phyloP scores from a whole-genome alignment of 805 yeast species.

The Wickerhamiella dianesei region DNA sequence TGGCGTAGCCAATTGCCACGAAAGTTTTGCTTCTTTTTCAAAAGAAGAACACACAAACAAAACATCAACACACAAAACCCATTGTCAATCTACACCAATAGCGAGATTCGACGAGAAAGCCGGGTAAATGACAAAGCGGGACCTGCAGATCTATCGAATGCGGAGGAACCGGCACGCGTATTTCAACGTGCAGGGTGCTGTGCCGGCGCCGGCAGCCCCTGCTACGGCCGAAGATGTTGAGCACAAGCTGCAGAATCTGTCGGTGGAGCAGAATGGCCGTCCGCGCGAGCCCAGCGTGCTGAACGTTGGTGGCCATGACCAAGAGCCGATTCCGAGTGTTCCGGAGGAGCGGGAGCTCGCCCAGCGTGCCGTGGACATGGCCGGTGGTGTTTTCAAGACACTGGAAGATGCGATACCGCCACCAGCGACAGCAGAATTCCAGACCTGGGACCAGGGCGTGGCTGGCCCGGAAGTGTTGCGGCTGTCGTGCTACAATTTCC shows the following conservation, averaged over 20 bases:
- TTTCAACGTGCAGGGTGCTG: background rate
- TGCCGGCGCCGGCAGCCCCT: background rate
- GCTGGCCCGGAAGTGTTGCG: slow-evolving; percentile 71
- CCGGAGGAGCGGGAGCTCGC: slow-evolving; percentile 19
- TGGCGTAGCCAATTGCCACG: too few species aligned
- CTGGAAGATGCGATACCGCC: slow-evolving; percentile 76
- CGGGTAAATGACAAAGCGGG: background rate
- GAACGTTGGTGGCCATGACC: slow-evolving; percentile 11
- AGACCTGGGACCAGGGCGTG: slow-evolving; percentile 67
- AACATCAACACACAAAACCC: too few species aligned
- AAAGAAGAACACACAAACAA: too few species aligned
- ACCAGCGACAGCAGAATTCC: slow-evolving; percentile 55
- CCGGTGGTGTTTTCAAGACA: slow-evolving; percentile 44
- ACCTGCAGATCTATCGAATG: background rate
- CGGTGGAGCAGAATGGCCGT: background rate
- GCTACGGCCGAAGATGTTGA: background rate
- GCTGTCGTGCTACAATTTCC: slow-evolving; percentile 70
- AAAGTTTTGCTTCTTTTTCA: too few species aligned
- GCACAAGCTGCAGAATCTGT: background rate
- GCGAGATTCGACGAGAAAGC: background rate
- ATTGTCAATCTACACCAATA: too few species aligned
- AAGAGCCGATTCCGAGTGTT: slow-evolving; percentile 17
- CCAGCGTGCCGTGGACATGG: slow-evolving; percentile 20
- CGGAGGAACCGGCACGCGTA: slow-evolving; percentile 1
- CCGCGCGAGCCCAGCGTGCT: slow-evolving; percentile 5